Percentiles rank a stretch among this genome's conserved stretches.
These are phyloP conservation scores for Eimeria maxima DNA, from an alignment of 169 alveolate genomes.

Conservation along the genomic window DNA sequence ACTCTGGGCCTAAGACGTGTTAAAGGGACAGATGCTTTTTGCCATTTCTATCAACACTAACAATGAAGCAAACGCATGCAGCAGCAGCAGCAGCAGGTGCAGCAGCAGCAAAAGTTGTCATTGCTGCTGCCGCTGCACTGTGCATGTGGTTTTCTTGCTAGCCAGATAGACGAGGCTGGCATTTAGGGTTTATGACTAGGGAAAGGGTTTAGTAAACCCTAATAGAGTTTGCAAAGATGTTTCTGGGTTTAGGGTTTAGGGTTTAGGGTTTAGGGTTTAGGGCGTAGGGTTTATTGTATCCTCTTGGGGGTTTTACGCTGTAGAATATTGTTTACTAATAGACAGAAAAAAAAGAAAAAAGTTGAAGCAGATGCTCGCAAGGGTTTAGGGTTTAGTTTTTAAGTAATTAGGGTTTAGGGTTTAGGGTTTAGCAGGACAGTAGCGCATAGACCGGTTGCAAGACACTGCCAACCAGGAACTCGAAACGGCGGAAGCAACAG, in stretches of 20 bases:
- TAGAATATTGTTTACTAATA: too few species aligned
- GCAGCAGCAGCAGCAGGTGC: too few species aligned
- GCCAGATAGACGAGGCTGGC: not conserved
- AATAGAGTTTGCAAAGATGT: not conserved
- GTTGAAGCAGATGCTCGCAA: too few species aligned
- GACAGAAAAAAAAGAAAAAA: too few species aligned
- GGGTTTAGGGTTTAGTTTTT: too few species aligned
- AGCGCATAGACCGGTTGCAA: too few species aligned
- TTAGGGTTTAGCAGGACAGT: too few species aligned
- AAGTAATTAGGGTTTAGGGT: too few species aligned
- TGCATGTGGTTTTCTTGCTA: not conserved
- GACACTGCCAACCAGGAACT: too few species aligned
- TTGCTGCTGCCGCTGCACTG: not conserved
- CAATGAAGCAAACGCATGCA: not conserved
- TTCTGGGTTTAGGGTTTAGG: conserved; percentile 10
- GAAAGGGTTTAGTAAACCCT: not conserved
- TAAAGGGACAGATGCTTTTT: conserved; percentile 35
- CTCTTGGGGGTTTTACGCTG: too few species aligned
- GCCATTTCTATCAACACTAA: not conserved
- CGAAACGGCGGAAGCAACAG: too few species aligned
- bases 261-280: not conserved
- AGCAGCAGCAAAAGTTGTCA: too few species aligned
- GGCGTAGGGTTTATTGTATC: not conserved
- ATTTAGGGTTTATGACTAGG: not conserved
- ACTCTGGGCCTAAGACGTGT: conserved; percentile 28